These are phyloP conservation scores for Clitocybe nebularis DNA, from an alignment of 1,284 basidiomycete species.

Conservation along the genomic window DNA sequence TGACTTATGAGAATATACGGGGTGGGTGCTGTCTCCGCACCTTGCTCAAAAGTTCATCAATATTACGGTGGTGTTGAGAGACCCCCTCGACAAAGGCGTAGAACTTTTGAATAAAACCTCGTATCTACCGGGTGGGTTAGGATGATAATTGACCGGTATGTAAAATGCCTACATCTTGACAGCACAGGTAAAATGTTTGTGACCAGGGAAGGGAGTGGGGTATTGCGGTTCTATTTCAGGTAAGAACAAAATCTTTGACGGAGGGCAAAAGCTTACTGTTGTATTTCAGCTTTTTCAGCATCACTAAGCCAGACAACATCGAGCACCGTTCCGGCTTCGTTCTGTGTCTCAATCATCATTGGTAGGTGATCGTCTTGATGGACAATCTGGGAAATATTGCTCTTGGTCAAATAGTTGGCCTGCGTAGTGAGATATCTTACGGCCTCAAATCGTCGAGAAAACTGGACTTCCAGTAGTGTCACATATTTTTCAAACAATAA, in stretches of 20 bases:
- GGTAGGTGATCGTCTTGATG: conserved; percentile 88
- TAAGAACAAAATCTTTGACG: conserved; percentile 7
- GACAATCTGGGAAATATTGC: conserved; percentile 63
- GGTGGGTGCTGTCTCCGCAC: conserved; percentile 35
- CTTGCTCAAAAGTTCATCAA: conserved; percentile 89
- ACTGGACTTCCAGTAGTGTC: conserved; percentile 79
- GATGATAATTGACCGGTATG: conserved; percentile 1
- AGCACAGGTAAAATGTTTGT: conserved; percentile 91
- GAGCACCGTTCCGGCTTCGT: conserved; percentile 76
- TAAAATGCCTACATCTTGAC: conserved; percentile 69
- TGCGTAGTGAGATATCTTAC: conserved; percentile 37
- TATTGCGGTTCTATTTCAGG: conserved; percentile 50
- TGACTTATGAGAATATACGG: too few relatives aligned
- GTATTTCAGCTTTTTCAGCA: conserved; percentile 60
- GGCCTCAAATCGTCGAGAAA: conserved; percentile 76
- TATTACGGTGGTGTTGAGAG: conserved; percentile 85
- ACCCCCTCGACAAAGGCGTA: conserved; percentile 97
- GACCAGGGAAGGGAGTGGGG: conserved; percentile 92
- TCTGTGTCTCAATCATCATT: conserved; percentile 77
- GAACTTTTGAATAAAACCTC: conserved; percentile 92
- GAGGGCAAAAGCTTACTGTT: conserved; percentile 42
- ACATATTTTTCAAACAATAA: conserved; percentile 91
- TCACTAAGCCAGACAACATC: conserved; percentile 84
- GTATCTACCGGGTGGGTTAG: conserved; percentile 51
- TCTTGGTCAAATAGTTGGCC: conserved; percentile 2